Conservation (phyloP, 2,329 filamentous ascomycete species). For the Phialophora macrospora region DNA sequence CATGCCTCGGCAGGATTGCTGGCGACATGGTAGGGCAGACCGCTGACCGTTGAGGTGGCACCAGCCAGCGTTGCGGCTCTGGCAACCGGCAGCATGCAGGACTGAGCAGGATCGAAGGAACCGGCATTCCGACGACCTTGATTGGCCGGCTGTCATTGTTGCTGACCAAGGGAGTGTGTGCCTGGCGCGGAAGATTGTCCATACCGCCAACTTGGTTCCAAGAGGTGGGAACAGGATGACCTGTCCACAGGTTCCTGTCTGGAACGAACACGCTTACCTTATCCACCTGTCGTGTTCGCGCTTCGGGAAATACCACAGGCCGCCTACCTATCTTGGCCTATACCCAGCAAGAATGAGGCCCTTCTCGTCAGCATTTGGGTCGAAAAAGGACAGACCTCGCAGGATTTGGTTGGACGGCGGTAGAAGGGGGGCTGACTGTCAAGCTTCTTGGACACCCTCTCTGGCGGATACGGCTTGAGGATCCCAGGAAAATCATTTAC, state of each 20-base stretch:
- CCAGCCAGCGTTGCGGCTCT: constrained; percentile 8
- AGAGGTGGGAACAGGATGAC: constrained; percentile 1
- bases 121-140: background rate
- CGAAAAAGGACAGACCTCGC: background rate
- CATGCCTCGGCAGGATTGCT: constrained; percentile 7
- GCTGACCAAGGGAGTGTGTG: constrained; percentile 15
- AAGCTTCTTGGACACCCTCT: constrained; percentile 5
- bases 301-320: background rate
- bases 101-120: background rate
- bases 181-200: constrained; percentile 7
- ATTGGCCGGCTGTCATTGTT: background rate
- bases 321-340: background rate
- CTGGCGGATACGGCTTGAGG: background rate
- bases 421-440: background rate
- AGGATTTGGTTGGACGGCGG: background rate
- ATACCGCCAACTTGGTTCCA: constrained; percentile 4
- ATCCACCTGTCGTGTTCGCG: background rate
- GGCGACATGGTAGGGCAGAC: background rate
- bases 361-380: constrained; percentile 3
- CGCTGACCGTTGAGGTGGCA: constrained; percentile 19
- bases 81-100: background rate
- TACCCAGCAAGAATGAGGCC: background rate
- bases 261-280: constrained; percentile 9
- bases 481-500: background rate
- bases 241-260: background rate